Percentiles rank a stretch among this genome's conserved stretches.
phyloP scores from a whole-genome alignment of 169 alveolate species.

The Eimeria acervulina region DNA sequence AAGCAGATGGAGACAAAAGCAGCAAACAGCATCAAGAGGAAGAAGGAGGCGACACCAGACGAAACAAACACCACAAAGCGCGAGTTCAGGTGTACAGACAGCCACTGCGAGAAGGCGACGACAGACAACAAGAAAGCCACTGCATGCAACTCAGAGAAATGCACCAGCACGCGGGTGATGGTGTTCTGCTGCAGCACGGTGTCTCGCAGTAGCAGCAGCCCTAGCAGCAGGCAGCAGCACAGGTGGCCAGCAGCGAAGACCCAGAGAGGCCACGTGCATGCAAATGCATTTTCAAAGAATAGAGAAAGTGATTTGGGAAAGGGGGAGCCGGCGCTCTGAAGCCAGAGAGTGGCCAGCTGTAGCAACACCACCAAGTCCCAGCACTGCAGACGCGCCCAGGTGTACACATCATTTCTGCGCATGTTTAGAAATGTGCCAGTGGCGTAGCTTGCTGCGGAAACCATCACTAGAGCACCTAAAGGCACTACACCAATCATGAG shows the following conservation, averaged over 20 bases:
- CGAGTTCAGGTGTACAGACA: constrained; percentile 46
- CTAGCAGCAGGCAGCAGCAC: constrained; percentile 72
- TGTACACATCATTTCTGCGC: constrained; percentile 42
- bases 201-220: constrained; percentile 59
- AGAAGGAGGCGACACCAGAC: constrained; percentile 30
- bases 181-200: constrained; percentile 54
- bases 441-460: constrained; percentile 30
- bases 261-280: constrained; percentile 57
- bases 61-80: constrained; percentile 37
- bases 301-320: background rate
- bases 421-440: constrained; percentile 17
- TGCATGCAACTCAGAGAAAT: constrained; percentile 38
- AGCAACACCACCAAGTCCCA: constrained; percentile 70
- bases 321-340: background rate
- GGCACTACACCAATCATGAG: constrained; percentile 23
- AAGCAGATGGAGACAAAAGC: constrained; percentile 63
- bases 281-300: background rate
- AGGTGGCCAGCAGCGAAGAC: constrained; percentile 37
- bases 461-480: background rate
- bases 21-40: constrained; percentile 11
- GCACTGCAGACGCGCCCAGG: constrained; percentile 77
- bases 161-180: constrained; percentile 49
- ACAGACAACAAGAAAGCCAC: constrained; percentile 11
- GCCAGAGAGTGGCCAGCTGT: constrained; percentile 48
- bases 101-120: constrained; percentile 62